Conservation (phyloP, 2,329 filamentous ascomycete genomes). For the Cadophora sp. region DNA sequence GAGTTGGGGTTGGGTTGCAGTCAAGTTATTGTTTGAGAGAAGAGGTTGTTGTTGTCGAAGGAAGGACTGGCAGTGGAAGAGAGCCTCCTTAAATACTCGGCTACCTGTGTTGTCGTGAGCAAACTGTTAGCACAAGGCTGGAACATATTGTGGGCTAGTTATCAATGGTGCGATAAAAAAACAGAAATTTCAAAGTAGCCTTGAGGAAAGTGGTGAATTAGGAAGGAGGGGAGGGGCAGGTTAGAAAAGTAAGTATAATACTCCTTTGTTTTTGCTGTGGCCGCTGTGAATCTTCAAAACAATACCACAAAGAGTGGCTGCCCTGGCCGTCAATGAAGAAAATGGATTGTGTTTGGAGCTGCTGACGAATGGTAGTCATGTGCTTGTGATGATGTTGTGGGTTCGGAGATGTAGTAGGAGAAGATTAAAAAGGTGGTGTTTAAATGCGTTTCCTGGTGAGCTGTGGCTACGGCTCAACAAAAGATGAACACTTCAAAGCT, state of each 20-base stretch:
- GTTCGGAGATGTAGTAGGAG: background rate
- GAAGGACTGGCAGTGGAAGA: background rate
- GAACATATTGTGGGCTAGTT: background rate
- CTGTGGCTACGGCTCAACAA: no score
- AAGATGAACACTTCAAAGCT: no score
- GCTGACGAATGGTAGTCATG: background rate
- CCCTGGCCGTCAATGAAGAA: background rate
- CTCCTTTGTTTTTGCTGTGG: background rate
- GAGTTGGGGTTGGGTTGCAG: slow-evolving; percentile 9
- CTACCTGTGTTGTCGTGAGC: background rate
- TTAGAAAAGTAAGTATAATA: no score
- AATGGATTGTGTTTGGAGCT: background rate
- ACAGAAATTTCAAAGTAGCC: background rate
- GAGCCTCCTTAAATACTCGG: background rate
- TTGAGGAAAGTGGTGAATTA: background rate
- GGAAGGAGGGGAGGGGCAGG: background rate
- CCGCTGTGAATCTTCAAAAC: background rate
- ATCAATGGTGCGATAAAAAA: background rate
- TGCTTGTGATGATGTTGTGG: background rate
- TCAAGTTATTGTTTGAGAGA: slow-evolving; percentile 8
- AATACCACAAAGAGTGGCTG: background rate
- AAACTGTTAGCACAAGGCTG: background rate
- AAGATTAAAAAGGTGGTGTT: background rate
- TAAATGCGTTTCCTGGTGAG: no score
- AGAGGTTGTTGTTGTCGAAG: slow-evolving; percentile 1